Evolutionary conservation across 2,329 filamentous ascomycete species (phyloP), one percentile per base, ranked within the genome.

Genomic region (Spiromastix sp.): DNA sequence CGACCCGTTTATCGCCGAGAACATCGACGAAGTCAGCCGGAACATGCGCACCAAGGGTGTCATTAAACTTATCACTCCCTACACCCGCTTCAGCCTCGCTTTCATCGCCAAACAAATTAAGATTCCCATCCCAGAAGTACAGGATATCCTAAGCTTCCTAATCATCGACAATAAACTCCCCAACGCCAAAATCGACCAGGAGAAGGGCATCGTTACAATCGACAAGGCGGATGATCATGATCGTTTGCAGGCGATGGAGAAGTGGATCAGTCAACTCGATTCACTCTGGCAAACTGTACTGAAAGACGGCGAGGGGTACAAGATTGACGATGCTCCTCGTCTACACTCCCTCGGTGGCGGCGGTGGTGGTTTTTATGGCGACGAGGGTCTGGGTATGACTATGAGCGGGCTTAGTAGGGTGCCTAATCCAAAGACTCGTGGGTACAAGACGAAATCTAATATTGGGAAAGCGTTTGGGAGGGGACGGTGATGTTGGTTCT

Each of bases 31-130:
- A 63, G 89, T 98, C 38, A 98, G 89, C 34, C 83, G 91, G 28
- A 95, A 91, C 60, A 94, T 98, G 81, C 83, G 91, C 36, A 96
- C 87, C 46, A 95, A 95, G 68, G 89, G 87, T 1, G 79, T 96
- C 7, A 66, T 94, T 44, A 94, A 91, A 63, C 70, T 96, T 16
- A 91, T 96, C 44, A 86, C 86, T 4, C 91, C 91, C 0, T 98
- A 96, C 66, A 93, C 85, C 4, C 79, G 86, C 34, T 94, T 96
- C 74, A 85, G 81, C 44, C 68, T 96, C 16, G 68, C 70, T 13
- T 94, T 93, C 70, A 85, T 98, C 47, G 86, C 86, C 18, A 79
- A 80, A 49, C 80, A 89, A 50, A 79, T 98, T 43, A 82, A 82
- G 56, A 93, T 98, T 45, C 79, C 81, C 18, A 73, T 85, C 30